Conservation (phyloP, 257 asterid genomes). For the Solanum etuberosum region DNA sequence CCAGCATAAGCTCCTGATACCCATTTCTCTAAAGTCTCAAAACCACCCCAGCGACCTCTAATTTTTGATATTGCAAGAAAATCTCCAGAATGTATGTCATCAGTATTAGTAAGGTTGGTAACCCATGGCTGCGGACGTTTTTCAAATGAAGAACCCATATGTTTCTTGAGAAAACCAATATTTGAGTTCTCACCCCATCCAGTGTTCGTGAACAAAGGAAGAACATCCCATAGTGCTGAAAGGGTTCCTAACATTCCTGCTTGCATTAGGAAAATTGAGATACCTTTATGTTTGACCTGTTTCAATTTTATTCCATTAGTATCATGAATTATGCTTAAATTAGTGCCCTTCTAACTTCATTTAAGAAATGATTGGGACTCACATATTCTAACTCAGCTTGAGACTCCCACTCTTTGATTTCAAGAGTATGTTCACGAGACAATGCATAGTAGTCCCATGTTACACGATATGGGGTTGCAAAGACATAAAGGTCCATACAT, state of each 20-base stretch:
- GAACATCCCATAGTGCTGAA: conserved; percentile 74
- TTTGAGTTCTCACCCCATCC: conserved; percentile 78
- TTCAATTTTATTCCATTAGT: not conserved
- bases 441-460: conserved; percentile 81
- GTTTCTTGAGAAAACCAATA: conserved; percentile 66
- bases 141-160: conserved; percentile 73
- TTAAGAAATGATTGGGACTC: conserved; percentile 16
- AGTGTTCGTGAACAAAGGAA: conserved; percentile 69
- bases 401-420: conserved; percentile 76
- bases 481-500: conserved; percentile 75
- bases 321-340: not conserved
- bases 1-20: conserved; percentile 88
- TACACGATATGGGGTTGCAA: conserved; percentile 82
- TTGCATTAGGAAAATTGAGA: conserved; percentile 77
- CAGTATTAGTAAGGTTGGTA: conserved; percentile 34
- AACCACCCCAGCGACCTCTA: conserved; percentile 89
- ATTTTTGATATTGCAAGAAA: conserved; percentile 73
- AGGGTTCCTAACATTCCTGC: conserved; percentile 81
- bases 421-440: conserved; percentile 75
- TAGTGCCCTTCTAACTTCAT: not conserved
- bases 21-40: conserved; percentile 92
- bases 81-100: conserved; percentile 76
- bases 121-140: conserved; percentile 81
- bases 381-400: conserved; percentile 66
- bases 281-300: conserved; percentile 67